These are phyloP conservation scores for Naganishia friedmannii DNA, from an alignment of 768 basidiomycete species.

Conservation along the genomic window DNA sequence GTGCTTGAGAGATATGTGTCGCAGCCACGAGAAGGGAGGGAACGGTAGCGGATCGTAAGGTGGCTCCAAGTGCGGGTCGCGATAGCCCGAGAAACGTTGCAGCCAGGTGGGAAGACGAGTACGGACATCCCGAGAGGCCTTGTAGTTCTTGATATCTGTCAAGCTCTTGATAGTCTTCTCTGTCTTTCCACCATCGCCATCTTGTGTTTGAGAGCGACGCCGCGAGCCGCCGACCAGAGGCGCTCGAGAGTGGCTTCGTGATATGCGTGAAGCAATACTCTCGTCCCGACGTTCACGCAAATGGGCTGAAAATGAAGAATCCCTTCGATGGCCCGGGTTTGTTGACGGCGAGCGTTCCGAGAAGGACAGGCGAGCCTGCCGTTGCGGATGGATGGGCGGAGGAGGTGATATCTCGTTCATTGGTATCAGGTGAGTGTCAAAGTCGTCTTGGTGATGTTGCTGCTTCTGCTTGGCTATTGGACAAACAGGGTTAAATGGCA, in stretches of 20 bases:
- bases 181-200: neutral
- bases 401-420: constrained; percentile 1
- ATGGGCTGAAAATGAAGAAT: constrained; percentile 6
- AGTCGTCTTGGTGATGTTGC: too few relatives aligned
- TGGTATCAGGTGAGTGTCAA: neutral
- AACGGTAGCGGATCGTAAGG: constrained; percentile 35
- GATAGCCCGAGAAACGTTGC: constrained; percentile 36
- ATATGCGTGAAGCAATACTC: neutral
- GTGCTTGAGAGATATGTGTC: constrained; percentile 34
- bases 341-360: constrained; percentile 2
- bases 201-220: neutral
- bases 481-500: too few relatives aligned
- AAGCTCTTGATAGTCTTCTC: neutral
- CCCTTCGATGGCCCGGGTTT: neutral
- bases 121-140: constrained; percentile 27
- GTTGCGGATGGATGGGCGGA: neutral
- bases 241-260: neutral
- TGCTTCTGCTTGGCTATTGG: too few relatives aligned
- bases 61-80: constrained; percentile 21
- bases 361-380: neutral
- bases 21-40: constrained; percentile 37
- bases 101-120: constrained; percentile 28
- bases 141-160: neutral
- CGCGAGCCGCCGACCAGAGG: neutral
- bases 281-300: neutral